phyloP scores from a whole-genome alignment of 2,329 filamentous ascomycete species.

The Ceratocystis variospora region DNA sequence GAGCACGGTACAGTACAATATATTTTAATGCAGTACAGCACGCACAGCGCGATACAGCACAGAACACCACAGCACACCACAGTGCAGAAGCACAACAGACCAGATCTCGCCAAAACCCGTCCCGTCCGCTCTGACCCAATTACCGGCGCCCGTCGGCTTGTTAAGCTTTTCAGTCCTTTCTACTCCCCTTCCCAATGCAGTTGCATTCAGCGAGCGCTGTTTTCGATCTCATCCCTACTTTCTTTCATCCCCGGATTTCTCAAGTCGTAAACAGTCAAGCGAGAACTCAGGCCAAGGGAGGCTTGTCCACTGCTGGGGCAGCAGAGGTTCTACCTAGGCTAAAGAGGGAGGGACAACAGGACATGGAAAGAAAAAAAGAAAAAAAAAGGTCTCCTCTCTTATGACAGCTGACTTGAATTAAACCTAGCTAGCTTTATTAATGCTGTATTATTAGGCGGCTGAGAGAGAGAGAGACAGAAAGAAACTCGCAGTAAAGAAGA shows the following conservation, averaged over 20 bases:
- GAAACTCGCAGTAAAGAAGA: background rate
- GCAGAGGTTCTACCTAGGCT: background rate
- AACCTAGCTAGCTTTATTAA: background rate
- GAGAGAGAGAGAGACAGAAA: background rate
- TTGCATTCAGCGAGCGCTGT: background rate
- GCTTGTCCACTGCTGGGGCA: background rate
- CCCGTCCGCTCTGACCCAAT: background rate
- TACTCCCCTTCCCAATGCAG: background rate
- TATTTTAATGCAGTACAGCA: too few relatives aligned
- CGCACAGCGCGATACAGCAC: too few relatives aligned
- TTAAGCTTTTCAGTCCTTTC: background rate
- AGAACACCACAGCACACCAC: background rate
- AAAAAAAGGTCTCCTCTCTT: background rate
- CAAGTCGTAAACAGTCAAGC: background rate
- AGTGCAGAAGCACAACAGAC: background rate
- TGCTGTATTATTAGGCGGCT: background rate
- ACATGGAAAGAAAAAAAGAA: background rate
- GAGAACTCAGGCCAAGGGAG: background rate
- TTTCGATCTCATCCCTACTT: constrained; percentile 5
- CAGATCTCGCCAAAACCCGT: background rate
- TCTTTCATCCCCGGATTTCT: background rate
- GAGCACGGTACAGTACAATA: too few relatives aligned
- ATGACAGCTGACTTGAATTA: background rate
- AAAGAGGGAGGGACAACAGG: background rate
- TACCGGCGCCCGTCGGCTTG: background rate